These are phyloP conservation scores for Kalanchoe fedtschenkoi DNA, from an alignment of 164 flowering plant species.

Conservation along the genomic window DNA sequence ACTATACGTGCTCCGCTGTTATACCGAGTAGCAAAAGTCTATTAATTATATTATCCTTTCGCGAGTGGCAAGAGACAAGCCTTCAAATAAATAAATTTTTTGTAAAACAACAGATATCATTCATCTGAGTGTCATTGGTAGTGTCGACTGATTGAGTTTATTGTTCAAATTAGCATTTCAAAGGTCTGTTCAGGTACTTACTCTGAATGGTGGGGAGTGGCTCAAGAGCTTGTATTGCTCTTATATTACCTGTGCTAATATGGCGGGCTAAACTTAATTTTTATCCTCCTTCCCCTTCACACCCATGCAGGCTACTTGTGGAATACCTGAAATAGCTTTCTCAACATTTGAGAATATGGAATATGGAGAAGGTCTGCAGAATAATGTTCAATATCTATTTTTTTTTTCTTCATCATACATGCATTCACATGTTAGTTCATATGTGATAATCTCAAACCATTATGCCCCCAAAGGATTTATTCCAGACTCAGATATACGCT, in stretches of 20 bases:
- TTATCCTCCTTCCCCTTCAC: conserved; percentile 8
- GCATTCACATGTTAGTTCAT: background rate
- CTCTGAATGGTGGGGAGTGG: background rate
- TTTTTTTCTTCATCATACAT: background rate
- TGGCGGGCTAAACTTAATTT: background rate
- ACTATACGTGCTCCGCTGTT: too few relatives aligned
- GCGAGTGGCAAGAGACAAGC: background rate
- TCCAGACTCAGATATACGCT: too few relatives aligned
- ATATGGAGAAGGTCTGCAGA: conserved; percentile 95
- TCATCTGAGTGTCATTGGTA: background rate
- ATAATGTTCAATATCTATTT: too few relatives aligned
- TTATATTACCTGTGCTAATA: background rate
- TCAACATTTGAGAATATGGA: conserved; percentile 97
- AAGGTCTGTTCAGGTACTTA: background rate
- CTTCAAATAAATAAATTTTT: background rate
- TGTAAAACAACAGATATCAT: background rate
- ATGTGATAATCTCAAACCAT: background rate
- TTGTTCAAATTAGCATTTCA: background rate
- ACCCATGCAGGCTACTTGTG: conserved; percentile 76
- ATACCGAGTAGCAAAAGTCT: too few relatives aligned
- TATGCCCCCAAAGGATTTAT: background rate
- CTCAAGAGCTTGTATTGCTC: background rate
- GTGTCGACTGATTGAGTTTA: background rate
- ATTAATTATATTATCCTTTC: background rate
- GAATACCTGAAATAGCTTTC: conserved; percentile 90